phyloP scores from a whole-genome alignment of 2,329 filamentous ascomycete genomes.

The Pseudocercospora fijiensis region DNA sequence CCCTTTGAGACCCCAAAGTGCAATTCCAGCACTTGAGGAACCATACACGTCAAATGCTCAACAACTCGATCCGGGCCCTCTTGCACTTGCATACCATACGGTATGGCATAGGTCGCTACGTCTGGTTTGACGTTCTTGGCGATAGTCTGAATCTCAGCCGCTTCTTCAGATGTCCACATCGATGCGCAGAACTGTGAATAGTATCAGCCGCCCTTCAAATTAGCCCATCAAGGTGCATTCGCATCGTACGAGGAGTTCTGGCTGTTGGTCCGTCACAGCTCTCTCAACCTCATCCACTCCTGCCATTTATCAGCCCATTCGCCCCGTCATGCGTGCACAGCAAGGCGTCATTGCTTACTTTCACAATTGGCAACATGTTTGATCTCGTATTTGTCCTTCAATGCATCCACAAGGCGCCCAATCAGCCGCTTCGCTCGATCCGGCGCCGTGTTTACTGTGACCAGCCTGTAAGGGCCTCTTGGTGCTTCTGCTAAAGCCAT shows the following conservation, averaged over 20 bases:
- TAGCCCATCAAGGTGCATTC: neutral
- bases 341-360: conserved; percentile 45
- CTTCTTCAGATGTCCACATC: conserved; percentile 57
- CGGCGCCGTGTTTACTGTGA: conserved; percentile 68
- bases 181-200: conserved; percentile 58
- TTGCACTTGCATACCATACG: conserved; percentile 55
- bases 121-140: conserved; percentile 49
- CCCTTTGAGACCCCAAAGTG: conserved; percentile 16
- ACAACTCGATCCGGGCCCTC: conserved; percentile 57
- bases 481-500: conserved; percentile 21
- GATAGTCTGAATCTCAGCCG: conserved; percentile 46
- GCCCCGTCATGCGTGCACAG: neutral
- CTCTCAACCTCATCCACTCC: conserved; percentile 47
- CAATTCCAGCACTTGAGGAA: conserved; percentile 16
- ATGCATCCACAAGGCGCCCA: conserved; percentile 59
- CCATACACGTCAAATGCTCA: conserved; percentile 46
- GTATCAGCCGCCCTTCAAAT: neutral
- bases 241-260: conserved; percentile 40
- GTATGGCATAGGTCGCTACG: conserved; percentile 55
- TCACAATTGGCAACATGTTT: conserved; percentile 62
- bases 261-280: conserved; percentile 54
- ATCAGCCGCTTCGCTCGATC: conserved; percentile 64
- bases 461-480: conserved; percentile 59
- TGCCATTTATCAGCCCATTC: neutral
- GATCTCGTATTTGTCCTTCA: conserved; percentile 65